A percentile compares a stretch with the other conserved stretches of the same genome.
Evolutionary conservation across 106 monocot species (phyloP).

Genomic region (Dendrobium catenatum): DNA sequence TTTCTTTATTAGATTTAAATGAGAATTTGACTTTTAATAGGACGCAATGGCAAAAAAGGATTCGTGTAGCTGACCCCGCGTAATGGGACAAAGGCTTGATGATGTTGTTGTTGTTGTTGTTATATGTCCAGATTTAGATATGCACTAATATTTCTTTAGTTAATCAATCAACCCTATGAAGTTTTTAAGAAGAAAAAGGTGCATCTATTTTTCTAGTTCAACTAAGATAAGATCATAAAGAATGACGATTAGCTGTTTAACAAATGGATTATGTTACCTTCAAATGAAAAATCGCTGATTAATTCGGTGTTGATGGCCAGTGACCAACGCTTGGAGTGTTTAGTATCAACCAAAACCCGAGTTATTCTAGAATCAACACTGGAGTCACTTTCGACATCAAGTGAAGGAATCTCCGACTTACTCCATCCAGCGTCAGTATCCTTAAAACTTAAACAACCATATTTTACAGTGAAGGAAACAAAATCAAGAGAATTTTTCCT

Average conservation of each 20-base stretch:
- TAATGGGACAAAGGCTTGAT: too few species aligned
- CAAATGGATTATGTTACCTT: constrained; percentile 36
- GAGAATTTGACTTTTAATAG: too few species aligned
- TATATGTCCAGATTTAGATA: neutral
- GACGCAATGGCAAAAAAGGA: too few species aligned
- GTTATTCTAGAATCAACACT: constrained; percentile 44
- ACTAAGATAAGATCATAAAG: neutral
- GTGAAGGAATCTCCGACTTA: constrained; percentile 51
- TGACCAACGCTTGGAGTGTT: constrained; percentile 70
- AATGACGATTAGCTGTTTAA: neutral
- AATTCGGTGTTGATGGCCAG: constrained; percentile 72
- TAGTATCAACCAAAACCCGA: constrained; percentile 60
- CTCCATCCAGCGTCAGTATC: constrained; percentile 54
- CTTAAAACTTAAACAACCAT: constrained; percentile 63
- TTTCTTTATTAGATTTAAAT: too few species aligned
- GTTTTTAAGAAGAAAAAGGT: neutral
- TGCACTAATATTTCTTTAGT: neutral
- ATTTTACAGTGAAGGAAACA: constrained; percentile 63
- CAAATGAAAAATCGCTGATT: constrained; percentile 61
- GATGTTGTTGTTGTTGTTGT: too few species aligned
- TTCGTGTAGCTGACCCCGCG: too few species aligned
- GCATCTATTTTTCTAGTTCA: too few species aligned
- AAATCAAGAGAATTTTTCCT: constrained; percentile 50
- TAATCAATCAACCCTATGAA: neutral
- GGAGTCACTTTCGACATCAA: constrained; percentile 62